Base-by-base conservation (phyloP, 2,329 filamentous ascomycete species). In the Thielaviopsis populi region DNA sequence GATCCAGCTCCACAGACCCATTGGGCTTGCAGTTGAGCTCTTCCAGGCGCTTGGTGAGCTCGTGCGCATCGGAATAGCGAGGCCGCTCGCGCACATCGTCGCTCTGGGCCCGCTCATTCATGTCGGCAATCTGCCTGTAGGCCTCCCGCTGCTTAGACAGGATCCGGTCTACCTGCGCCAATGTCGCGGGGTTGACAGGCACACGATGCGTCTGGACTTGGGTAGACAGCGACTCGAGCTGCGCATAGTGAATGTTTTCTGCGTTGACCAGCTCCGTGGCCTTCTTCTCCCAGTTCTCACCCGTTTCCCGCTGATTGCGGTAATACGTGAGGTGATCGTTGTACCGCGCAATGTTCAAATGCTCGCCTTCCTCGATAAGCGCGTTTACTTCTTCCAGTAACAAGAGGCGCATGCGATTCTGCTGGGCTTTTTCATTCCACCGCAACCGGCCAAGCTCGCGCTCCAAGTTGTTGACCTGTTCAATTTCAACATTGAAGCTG, bases 91-190 rank as follows among this genome's bases (percentile, higher is more conserved):
- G 81, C 70, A 90, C 85, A 69, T 96, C 88, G 0, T 80, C 77
- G 42, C 90, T 80, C 68, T 85, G 88, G 67, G 87, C 92, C 64
- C 86, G 84, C 66, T 92, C 84, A 42, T 87, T 91, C 10, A 99
- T 76, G 43, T 88, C 87, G 59, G 91, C 76, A 63, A 99, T 95
- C 69, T 91, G 87, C 17, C 88, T 86, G 71, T 96, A 91, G 0
- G 91, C 91, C 72, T 97, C 94, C 22, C 94, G 86, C 73, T 99
- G 94, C 75, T 96, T 97, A 73, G 91, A 91, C 65, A 99, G 77
- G 64, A 97, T 96, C 59, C 90, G 87, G 70, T 99, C 94, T 30
- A 99, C 89, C 8, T 84, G 81, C 7, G 84, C 82, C 27, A 95
- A 79, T 0, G 91, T 97, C 41, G 91, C 87, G 3, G 84, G 78